Conservation (phyloP, 306 rosid species). For the Fragaria nilgerrensis region DNA sequence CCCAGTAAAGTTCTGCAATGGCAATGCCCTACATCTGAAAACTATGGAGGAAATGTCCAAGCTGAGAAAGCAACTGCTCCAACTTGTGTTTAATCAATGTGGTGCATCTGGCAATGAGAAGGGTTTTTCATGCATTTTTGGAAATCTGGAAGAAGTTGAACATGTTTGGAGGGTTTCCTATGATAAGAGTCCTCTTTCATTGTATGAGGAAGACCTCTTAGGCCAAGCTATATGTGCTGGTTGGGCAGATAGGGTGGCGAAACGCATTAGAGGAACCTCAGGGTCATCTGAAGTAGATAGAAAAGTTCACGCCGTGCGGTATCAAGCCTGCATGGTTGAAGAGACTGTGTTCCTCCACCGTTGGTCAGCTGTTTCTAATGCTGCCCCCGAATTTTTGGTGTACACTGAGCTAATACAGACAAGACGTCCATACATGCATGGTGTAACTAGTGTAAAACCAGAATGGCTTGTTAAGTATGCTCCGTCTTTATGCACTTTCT, state of each 20-base stretch:
- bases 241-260: slow-evolving; percentile 96
- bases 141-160: slow-evolving; percentile 62
- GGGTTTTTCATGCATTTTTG: slow-evolving; percentile 64
- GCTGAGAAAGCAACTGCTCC: slow-evolving; percentile 74
- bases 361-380: slow-evolving; percentile 57
- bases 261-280: slow-evolving; percentile 54
- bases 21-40: slow-evolving; percentile 65
- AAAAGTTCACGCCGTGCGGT: slow-evolving; percentile 44
- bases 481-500: slow-evolving; percentile 60
- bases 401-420: slow-evolving; percentile 73
- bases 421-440: slow-evolving; percentile 88
- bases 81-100: slow-evolving; percentile 56
- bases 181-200: slow-evolving; percentile 55
- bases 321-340: slow-evolving; percentile 68
- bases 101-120: slow-evolving; percentile 41
- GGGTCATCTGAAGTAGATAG: slow-evolving; percentile 40
- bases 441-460: slow-evolving; percentile 69
- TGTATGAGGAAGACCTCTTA: slow-evolving; percentile 71
- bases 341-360: slow-evolving; percentile 71
- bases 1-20: slow-evolving; percentile 57
- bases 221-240: slow-evolving; percentile 95
- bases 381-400: slow-evolving; percentile 83
- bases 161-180: slow-evolving; percentile 55
- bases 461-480: slow-evolving; percentile 87
- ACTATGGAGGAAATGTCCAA: slow-evolving; percentile 97